Evolutionary conservation across 257 asterid species (phyloP).

Genomic region (Cynanchum wilfordii): DNA sequence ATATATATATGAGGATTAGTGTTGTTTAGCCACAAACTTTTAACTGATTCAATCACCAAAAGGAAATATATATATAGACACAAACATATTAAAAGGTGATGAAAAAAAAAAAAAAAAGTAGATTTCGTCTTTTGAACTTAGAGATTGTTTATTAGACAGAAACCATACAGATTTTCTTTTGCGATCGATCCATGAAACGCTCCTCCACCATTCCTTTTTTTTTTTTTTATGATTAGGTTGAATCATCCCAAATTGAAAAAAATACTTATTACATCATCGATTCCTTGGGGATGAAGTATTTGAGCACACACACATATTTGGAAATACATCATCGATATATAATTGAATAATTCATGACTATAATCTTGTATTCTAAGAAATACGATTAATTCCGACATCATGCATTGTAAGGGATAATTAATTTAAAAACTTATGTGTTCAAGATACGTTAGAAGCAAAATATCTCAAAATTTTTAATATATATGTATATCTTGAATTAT

Average conservation of each 20-base stretch:
- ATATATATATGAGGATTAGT: background rate
- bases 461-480: no score
- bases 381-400: no score
- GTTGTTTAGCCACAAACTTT: constrained; percentile 8
- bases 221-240: background rate
- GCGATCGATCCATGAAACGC: background rate
- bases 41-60: background rate
- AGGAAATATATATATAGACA: no score
- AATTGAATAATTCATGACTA: no score
- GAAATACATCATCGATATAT: no score
- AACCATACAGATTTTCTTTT: background rate
- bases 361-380: no score
- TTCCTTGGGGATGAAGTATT: constrained; percentile 19
- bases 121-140: background rate
- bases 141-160: background rate
- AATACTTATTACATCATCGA: background rate
- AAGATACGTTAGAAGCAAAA: no score
- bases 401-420: no score
- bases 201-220: background rate
- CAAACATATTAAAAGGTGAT: no score
- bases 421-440: no score
- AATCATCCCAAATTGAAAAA: background rate
- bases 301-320: no score
- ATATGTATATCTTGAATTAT: no score
- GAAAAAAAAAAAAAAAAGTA: background rate